phyloP scores from a whole-genome alignment of 331 rosid species.

The Acacia concinna region DNA sequence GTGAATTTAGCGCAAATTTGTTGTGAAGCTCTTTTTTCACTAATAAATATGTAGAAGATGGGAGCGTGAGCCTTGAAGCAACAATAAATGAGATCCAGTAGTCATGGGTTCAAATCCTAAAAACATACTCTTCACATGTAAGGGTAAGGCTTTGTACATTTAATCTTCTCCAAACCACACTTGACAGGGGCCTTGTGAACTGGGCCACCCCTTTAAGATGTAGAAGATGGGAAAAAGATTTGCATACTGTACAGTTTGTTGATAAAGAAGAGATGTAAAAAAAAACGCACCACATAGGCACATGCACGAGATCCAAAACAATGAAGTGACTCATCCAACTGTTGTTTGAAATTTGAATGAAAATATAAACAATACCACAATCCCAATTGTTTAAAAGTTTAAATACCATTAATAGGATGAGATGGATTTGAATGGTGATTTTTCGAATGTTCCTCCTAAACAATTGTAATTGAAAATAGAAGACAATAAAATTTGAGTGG shows the following conservation, averaged over 20 bases:
- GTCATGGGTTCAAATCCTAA: too few species aligned
- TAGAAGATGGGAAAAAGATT: not conserved
- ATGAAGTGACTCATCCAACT: not conserved
- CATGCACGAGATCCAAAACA: not conserved
- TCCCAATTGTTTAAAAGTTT: not conserved
- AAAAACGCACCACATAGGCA: not conserved
- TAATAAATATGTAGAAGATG: too few species aligned
- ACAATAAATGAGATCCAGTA: too few species aligned
- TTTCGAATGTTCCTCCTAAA: not conserved
- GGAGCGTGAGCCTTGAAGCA: too few species aligned
- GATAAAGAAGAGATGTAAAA: not conserved
- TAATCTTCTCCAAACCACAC: too few species aligned
- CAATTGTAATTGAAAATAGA: not conserved
- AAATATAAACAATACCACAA: not conserved
- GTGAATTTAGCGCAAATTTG: not conserved
- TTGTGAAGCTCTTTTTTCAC: not conserved
- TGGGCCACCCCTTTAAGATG: not conserved
- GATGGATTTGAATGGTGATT: not conserved
- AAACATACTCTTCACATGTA: too few species aligned
- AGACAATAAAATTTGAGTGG: not conserved
- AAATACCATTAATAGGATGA: not conserved
- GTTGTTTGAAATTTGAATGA: not conserved
- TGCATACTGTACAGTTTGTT: not conserved
- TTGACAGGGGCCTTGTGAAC: too few species aligned
- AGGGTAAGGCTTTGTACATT: too few species aligned